Conservation (phyloP, 495 filamentous ascomycete species). For the Poronia punctata region DNA sequence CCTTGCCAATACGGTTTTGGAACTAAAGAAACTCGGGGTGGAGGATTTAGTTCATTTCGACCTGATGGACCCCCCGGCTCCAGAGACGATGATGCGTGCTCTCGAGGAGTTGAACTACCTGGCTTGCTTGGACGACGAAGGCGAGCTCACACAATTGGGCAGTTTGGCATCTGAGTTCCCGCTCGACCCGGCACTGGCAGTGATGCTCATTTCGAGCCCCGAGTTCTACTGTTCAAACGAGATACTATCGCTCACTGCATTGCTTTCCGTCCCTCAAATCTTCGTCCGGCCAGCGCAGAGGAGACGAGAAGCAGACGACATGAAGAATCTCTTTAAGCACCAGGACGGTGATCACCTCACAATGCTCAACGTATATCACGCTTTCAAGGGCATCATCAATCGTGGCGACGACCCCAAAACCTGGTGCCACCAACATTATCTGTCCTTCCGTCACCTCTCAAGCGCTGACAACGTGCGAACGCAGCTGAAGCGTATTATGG, state of each 20-base stretch:
- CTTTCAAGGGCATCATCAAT: constrained; percentile 68
- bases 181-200: constrained; percentile 87
- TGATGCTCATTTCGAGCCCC: constrained; percentile 95
- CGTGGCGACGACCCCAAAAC: constrained; percentile 68
- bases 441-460: constrained; percentile 81
- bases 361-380: constrained; percentile 96
- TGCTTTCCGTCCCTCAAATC: constrained; percentile 91
- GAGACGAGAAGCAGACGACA: constrained; percentile 91
- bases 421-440: constrained; percentile 97
- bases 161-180: constrained; percentile 91
- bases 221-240: constrained; percentile 99
- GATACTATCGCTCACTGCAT: constrained; percentile 87
- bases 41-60: constrained; percentile 98
- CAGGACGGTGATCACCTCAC: constrained; percentile 91
- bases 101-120: constrained; percentile 97
- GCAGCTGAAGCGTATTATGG: constrained; percentile 94
- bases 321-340: constrained; percentile 92
- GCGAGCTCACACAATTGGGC: constrained; percentile 79
- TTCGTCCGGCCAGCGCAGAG: constrained; percentile 81
- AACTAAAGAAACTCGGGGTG: constrained; percentile 94
- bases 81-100: constrained; percentile 97
- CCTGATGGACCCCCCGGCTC: constrained; percentile 96
- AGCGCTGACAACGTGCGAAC: constrained; percentile 89
- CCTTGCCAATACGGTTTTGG: constrained; percentile 85
- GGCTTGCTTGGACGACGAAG: constrained; percentile 93